Base-by-base conservation (phyloP, 495 filamentous ascomycete species). In the Lasiosphaeria ovina region DNA sequence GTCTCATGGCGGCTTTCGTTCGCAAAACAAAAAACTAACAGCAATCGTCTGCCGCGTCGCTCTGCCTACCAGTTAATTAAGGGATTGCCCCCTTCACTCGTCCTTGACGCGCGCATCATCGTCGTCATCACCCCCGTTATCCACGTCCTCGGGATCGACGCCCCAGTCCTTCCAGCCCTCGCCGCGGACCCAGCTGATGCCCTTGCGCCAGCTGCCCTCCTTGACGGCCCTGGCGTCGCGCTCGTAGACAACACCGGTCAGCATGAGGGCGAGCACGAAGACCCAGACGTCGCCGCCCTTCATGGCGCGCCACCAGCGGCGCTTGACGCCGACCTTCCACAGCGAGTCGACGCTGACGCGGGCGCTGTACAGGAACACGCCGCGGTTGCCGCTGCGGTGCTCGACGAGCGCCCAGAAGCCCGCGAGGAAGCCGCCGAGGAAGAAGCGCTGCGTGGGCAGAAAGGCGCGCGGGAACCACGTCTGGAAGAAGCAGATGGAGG, bases 311-410 rank as follows among this genome's bases (percentile, higher is more conserved):
- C 93, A 95, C 79, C 87, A 87, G 4, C 89, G 83, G 38, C 86
- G 79, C 83, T 98, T 98, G 51, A 86, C 83, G 10, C 92, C 90
- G 0, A 96, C 89, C 78, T 96, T 96, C 91, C 91, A 98, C 48
- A 90, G 69, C 40, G 83, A 88, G 66, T 96, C 89, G 35, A 96
- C 75, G 44, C 88, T 90, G 8, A 86, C 69, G 24, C 92, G 81
- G 58, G 87, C 85, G 48, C 84, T 83, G 63, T 92, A 91, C 62
- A 96, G 62, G 71, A 89, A 90, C 57, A 85, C 83, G 4, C 75
- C 74, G 7, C 87, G 69, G 24, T 24, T 24, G 44, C 87, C 89
- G 51, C 83, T 78, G 14, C 77, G 75, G 32, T 84, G 76, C 62
- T 89, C 83, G 11, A 96, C 72, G 69, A 89, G 85, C 4, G 89